Evolutionary conservation across 495 filamentous ascomycete genomes (phyloP), one percentile per base, ranked within the genome.

Genomic region (Aspergillus carlsbadensis): DNA sequence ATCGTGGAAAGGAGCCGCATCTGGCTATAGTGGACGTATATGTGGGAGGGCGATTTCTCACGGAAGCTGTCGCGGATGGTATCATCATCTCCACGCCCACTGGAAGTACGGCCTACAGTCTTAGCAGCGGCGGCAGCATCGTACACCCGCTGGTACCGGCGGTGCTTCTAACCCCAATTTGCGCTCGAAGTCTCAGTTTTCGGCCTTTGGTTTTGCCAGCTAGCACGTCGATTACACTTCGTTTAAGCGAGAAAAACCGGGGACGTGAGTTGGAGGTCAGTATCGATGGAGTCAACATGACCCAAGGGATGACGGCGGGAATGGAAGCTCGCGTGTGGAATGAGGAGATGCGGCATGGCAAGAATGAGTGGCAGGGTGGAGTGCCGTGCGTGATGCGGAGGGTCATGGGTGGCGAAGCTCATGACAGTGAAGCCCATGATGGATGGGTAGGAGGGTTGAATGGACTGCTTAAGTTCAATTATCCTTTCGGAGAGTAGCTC

Each of bases 381-480:
- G 79, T 84, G n/a, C 81, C 81, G 11, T 81, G 79, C 58, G 75
- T 84, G 18, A 80, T 82, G 74, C 71, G 80, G 36, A 66, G 79
- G 61, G 71, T 70, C 35, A 66, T 70, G 14, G 81, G 83, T 2
- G 73, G 73, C 8, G 86, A 88, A 59, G 73, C 79, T 20, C 84
- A 87, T 59, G 81, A 82, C 2, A 73, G 73, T 6, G 86, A 88
- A 59, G 76, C 79, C 18, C 85, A 87, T 60, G 94, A 98, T 69
- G 90, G 90, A 13, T 98, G 95, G 95, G 94, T 98, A 14, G 94
- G 93, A 1, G 94, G 95, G 6, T 70, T 98, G 71, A 98, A 97
- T 71, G 90, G 90, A 45, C 67, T 98, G 62, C 75, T 98, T 64
- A 98, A 98, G 75, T 98, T 98, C 64, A 98, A 98, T 68, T 88